Evolutionary conservation across 306 rosid species (phyloP), one percentile per base, ranked within the genome.

Genomic region (Herpetospermum pedunculosum): DNA sequence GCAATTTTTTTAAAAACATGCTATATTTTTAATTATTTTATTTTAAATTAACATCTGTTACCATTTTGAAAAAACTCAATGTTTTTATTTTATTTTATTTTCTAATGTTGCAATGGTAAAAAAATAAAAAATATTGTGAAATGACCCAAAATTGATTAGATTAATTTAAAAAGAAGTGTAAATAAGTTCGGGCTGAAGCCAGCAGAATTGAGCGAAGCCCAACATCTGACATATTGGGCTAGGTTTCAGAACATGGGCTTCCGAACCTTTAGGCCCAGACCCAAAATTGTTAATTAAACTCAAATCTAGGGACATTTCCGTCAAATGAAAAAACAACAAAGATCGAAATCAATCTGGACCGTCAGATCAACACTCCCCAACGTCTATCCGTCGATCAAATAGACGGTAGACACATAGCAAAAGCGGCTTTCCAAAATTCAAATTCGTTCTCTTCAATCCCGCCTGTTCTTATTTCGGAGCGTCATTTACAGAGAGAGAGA

Each of bases 341-440:
- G 37, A 26, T 68, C 0, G 53, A 26, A 26, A 8, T 11, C 3
- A 23, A 29, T 47, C 15, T 16, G 37, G 5, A 75, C 84, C 86
- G 84, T 80, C 77, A 13, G 90, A 81, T 86, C 75, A 34, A 28
- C 35, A 32, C 1, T 58, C 63, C 44, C 4, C 4, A 49, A 49
- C 37, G 19, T 25, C 23, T 1, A 30, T 62, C 69, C 86, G 89
- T 88, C 47, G 85, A 87, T 85, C 73, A 62, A 83, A 32, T 52
- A 41, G 34, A 26, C 72, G 72, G 72, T 65, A 59, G 54, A 76
- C 78, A 1, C 46, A 75, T 2, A 60, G 44, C 44, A 32, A 85
- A 85, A 83, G 92, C 90, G 87, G 84, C 79, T 63, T 70, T 76
- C 49, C 23, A 80, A 91, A 87, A 63, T 91, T 89, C 90, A 89